Conservation (phyloP, 495 filamentous ascomycete genomes). For the Aspergillus panamensis region DNA sequence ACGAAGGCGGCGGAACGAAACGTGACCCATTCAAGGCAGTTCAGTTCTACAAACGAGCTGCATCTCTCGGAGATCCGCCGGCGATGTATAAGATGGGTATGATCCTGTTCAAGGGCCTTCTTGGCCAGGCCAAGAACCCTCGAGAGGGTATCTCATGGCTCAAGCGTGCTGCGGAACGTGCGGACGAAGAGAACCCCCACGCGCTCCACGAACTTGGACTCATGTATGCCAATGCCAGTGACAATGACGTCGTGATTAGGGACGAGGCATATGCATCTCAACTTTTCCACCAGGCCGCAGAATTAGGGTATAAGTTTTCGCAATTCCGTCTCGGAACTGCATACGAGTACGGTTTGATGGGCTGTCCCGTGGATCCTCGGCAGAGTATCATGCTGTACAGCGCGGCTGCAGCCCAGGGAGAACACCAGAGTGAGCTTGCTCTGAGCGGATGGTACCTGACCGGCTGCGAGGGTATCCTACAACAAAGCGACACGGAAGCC, state of each 20-base stretch:
- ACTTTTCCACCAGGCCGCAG: conserved; percentile 83
- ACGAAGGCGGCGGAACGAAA: conserved; percentile 86
- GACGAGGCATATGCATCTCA: conserved; percentile 75
- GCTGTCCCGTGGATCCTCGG: conserved; percentile 75
- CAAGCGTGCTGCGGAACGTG: conserved; percentile 85
- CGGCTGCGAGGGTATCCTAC: conserved; percentile 78
- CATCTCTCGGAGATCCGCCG: conserved; percentile 80
- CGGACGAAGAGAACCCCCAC: conserved; percentile 88
- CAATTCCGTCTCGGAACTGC: conserved; percentile 85
- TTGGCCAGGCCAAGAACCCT: conserved; percentile 81
- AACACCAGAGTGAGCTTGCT: conserved; percentile 90
- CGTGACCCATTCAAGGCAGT: conserved; percentile 90
- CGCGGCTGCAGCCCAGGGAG: conserved; percentile 84
- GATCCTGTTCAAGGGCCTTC: conserved; percentile 89
- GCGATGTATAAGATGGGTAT: conserved; percentile 99
- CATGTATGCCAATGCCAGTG: conserved; percentile 69
- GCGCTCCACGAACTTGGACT: conserved; percentile 89
- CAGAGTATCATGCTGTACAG: conserved; percentile 91
- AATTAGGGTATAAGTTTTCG: conserved; percentile 89
- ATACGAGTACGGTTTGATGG: conserved; percentile 86
- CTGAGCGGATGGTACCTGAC: conserved; percentile 96
- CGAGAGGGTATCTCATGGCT: conserved; percentile 87
- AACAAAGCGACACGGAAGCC: conserved; percentile 92
- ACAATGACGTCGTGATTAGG: conserved; percentile 66
- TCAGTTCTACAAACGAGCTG: conserved; percentile 95